A percentile compares a stretch with the other conserved stretches of the same genome.
Conservation (phyloP, 257 asterid genomes). For the Solanum ahanhuiri region DNA sequence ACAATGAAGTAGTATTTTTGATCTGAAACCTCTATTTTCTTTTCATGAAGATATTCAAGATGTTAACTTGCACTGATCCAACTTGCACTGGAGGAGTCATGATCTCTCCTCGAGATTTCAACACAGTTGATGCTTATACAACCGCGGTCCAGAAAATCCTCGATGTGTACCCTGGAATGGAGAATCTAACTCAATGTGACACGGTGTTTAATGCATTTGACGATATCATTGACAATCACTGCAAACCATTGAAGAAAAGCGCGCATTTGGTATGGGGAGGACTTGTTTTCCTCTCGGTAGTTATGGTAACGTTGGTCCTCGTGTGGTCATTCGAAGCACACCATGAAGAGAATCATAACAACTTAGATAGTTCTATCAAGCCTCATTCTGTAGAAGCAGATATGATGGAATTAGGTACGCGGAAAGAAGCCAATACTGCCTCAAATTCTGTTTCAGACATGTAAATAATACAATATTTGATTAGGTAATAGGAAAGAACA, state of each 20-base stretch:
- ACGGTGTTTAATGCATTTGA: slow-evolving; percentile 52
- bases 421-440: background rate
- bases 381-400: slow-evolving; percentile 23
- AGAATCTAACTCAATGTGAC: slow-evolving; percentile 54
- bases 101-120: slow-evolving; percentile 34
- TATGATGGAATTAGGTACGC: slow-evolving; percentile 22
- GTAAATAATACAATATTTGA: background rate
- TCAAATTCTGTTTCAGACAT: background rate
- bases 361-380: slow-evolving; percentile 36
- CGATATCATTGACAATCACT: slow-evolving; percentile 41
- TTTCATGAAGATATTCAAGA: slow-evolving; percentile 23
- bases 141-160: slow-evolving; percentile 52
- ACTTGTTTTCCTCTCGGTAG: slow-evolving; percentile 38
- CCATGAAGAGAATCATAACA: slow-evolving; percentile 14
- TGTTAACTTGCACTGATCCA: slow-evolving; percentile 48
- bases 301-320: slow-evolving; percentile 39
- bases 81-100: slow-evolving; percentile 63
- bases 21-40: background rate
- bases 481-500: background rate
- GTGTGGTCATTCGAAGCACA: slow-evolving; percentile 32
- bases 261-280: slow-evolving; percentile 48
- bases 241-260: slow-evolving; percentile 53
- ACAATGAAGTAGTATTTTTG: background rate
- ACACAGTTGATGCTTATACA: slow-evolving; percentile 38
- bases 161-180: slow-evolving; percentile 68